Evolutionary conservation across 768 basidiomycete species (phyloP), one percentile per base, ranked within the genome.

Genomic region (Leccinum uliginosum): DNA sequence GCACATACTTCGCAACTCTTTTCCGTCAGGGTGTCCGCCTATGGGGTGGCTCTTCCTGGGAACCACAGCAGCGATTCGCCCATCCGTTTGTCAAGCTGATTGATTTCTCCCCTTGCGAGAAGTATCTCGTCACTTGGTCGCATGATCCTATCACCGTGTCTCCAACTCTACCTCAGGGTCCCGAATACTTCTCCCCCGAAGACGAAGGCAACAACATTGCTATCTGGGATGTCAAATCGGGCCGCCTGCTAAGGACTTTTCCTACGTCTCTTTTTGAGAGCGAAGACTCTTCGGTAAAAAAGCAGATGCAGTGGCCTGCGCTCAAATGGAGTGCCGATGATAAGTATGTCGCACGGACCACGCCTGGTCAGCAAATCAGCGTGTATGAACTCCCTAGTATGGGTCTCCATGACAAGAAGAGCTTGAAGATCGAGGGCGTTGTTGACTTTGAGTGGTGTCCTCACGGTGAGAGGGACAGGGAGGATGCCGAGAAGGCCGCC

Each of bases 361-460:
- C 91, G 27, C 85, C 90, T 35, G 93, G 93, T 14, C 86, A 90
- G 68, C 91, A 93, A 78, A 98, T 99, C 76, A 93, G 92, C 65
- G 89, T 98, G 35, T 93, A 98, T 71, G 95, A 98, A 72, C 83
- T 95, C 55, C 97, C 97, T 9, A 81, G 84, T 54, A 96, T 99
- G 93, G 85, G 85, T 66, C 79, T 99, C 54, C 84, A 98, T 57
- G 95, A 91, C 63, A 98, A 96, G 77, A 99, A 98, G 77, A 91
- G 89, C 64, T 75, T 98, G 72, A 99, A 98, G 76, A 91, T 98
- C 47, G 95, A 98, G 63, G 96, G 96, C 21, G 94, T 99, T 45
- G 79, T 92, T 63, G 96, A 98, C 74, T 98, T 98, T 71, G 97
- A 98, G 74, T 99, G 97, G 97, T 93, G 92, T 64, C 97, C 97